Evolutionary conservation across 2,329 filamentous ascomycete genomes (phyloP), one percentile per base, ranked within the genome.

Genomic region (Trichophyton mentagrophytes): DNA sequence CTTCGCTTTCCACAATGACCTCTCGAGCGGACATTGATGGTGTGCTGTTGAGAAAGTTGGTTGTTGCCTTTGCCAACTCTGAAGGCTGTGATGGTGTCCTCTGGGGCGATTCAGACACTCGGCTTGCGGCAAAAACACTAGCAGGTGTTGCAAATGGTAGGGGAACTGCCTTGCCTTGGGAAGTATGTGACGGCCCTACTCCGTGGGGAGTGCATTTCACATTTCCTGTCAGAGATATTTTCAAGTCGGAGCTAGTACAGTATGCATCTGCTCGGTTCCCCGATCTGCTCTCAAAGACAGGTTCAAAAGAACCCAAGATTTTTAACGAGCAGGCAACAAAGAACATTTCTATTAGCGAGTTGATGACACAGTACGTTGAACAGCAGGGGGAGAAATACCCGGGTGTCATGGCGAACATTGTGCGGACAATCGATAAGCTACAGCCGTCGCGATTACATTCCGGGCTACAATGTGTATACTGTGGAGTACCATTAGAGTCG

Each of bases 391-490:
- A 84, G 65, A 87, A 87, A 62, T 96, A 95, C 69, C 89, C 91
- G 2, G 89, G 88, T 60, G 90, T 97, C 61, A 91, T 99, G 66
- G 87, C 91, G 36, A 99, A 99, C 71, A 93, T 99, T 8, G 92
- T 96, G 3, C 84, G 90, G 64, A 99, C 92, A 38, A 86, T 88
- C n/a, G 86, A 85, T 58, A 96, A 95, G 74, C 79, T 97, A 46
- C 78, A 85, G 53, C 70, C 77, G 0, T 66, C 76, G 22, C 67
- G 66, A 55, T 65, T 70, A 6, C 68, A 67, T 20, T 69, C 65
- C 51, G 70, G 69, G 13, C 66, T 66, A 25, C 67, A 67, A 56
- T 95, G 90, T 68, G 79, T 80, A 38, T 71, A 92, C 7, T 95
- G 90, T 71, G 82, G 82, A 57, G 82, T 87, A 73, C 82, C 83